Evolutionary conservation across 106 monocot species (phyloP), one percentile per base, ranked within the genome.

Genomic region (Dioscorea dumetorum): DNA sequence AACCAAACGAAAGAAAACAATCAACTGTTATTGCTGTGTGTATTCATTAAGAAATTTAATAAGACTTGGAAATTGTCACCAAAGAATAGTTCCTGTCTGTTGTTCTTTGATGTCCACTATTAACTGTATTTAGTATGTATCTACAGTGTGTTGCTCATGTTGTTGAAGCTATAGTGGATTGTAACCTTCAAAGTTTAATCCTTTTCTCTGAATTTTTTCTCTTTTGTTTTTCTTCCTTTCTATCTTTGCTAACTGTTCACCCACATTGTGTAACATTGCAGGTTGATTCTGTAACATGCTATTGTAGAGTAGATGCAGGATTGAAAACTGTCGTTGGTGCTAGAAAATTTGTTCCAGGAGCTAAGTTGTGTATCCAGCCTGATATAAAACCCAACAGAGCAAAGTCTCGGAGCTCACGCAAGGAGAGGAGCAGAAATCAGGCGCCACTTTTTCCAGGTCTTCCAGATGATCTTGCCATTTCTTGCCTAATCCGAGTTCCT

Each of bases 381-480:
- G 71, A 78, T 22, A 72, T 78, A 7, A 53, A 16, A 19, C 72
- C 78, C 0, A 60, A 31, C 17, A 63, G 72, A n/a, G 24, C 65
- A 12, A 78, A 31, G 33, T 19, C 70, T 11, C 50, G 65, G 20
- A 78, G 66, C 50, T 60, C 59, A 60, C 67, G 78, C 14, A 64
- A 41, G 57, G 78, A 71, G 53, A 66, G 71, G 23, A 24, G n/a
- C 51, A 66, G 58, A 34, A 67, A 12, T 19, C 67, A 72, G 24
- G 48, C 58, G 24, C 78, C 78, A 31, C 53, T 78, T 10, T 50
- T 78, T 18, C 71, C 72, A 9, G 77, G 77, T 50, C 77, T 78
- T 61, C 77, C 77, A 10, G 76, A 76, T 76, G 76, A 76, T 57
- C 76, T 76, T 49, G 76, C 76, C 9, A 64, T 76, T 63, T 11